phyloP scores from a whole-genome alignment of 352 stramenopile genomes.

The Globisporangium nunn region DNA sequence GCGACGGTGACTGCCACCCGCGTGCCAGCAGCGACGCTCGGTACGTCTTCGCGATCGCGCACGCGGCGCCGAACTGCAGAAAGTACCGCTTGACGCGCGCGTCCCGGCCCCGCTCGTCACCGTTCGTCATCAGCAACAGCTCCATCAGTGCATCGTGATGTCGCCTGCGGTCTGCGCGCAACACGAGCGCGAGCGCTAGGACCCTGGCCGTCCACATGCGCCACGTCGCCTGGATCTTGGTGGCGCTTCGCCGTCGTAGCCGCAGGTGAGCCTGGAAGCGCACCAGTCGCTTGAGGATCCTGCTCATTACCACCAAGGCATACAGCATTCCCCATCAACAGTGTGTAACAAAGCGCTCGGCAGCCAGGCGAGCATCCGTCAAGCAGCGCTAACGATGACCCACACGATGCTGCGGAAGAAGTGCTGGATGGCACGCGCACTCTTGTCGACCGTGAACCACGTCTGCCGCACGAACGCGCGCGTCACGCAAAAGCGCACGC shows the following conservation, averaged over 20 bases:
- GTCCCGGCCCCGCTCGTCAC: constrained; percentile 2
- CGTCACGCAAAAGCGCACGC: constrained; percentile 22
- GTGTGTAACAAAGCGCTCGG: no score
- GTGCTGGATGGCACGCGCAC: constrained; percentile 49
- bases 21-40: constrained; percentile 31
- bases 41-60: constrained; percentile 42
- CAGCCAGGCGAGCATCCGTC: not conserved
- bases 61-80: constrained; percentile 48
- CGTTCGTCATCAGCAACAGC: constrained; percentile 10
- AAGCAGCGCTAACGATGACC: constrained; percentile 12
- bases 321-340: no score
- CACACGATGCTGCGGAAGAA: constrained; percentile 77
- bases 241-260: constrained; percentile 29
- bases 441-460: constrained; percentile 29
- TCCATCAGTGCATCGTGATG: constrained; percentile 28
- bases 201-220: constrained; percentile 73
- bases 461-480: constrained; percentile 23
- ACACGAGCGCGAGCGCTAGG: constrained; percentile 22
- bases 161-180: constrained; percentile 29
- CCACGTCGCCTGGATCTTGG: constrained; percentile 65
- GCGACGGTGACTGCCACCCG: constrained; percentile 54
- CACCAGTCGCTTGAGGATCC: constrained; percentile 43
- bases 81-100: constrained; percentile 20
- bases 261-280: constrained; percentile 31
- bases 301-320: not conserved